Conservation (phyloP, 345 rosid species). For the Moringa oleifera region DNA sequence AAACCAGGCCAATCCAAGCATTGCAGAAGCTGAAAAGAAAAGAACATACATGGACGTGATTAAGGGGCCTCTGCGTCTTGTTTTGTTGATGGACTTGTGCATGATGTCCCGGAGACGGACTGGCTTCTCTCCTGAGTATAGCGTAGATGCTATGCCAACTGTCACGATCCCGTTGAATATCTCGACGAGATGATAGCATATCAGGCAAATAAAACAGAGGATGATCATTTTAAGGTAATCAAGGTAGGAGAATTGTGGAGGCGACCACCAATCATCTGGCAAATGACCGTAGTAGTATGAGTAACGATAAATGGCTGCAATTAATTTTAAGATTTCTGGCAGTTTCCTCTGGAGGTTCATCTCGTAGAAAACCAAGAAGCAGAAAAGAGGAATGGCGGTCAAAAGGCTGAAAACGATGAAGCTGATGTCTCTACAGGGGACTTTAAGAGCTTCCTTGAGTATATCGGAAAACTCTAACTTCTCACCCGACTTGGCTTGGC, state of each 20-base stretch:
- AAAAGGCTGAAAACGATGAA: slow-evolving; percentile 22
- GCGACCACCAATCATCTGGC: too few relatives aligned
- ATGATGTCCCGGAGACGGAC: slow-evolving; percentile 8
- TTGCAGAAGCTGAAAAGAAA: slow-evolving; percentile 20
- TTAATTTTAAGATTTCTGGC: slow-evolving; percentile 7
- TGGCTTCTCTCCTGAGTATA: slow-evolving; percentile 21
- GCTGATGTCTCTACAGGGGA: slow-evolving; percentile 14
- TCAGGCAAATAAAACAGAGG: slow-evolving; percentile 5
- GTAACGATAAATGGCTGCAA: not conserved
- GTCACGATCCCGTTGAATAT: slow-evolving; percentile 27
- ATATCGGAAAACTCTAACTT: slow-evolving; percentile 20
- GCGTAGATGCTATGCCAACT: slow-evolving; percentile 20
- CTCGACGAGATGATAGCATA: slow-evolving; percentile 24
- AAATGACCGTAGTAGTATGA: not conserved
- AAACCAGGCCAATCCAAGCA: slow-evolving; percentile 26
- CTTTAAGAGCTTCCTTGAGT: slow-evolving; percentile 20
- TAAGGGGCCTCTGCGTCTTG: slow-evolving; percentile 30
- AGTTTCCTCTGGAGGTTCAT: slow-evolving; percentile 17
- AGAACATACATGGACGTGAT: slow-evolving; percentile 35
- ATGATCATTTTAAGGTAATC: slow-evolving; percentile 15
- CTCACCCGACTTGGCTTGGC: slow-evolving; percentile 12
- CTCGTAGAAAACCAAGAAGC: slow-evolving; percentile 25
- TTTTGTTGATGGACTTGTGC: slow-evolving; percentile 6
- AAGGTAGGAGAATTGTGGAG: not conserved
- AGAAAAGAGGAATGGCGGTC: slow-evolving; percentile 28